Percentiles rank a stretch among this genome's conserved stretches.
Evolutionary conservation across 352 stramenopile genomes (phyloP).

Genomic region (Globisporangium apiculatum): DNA sequence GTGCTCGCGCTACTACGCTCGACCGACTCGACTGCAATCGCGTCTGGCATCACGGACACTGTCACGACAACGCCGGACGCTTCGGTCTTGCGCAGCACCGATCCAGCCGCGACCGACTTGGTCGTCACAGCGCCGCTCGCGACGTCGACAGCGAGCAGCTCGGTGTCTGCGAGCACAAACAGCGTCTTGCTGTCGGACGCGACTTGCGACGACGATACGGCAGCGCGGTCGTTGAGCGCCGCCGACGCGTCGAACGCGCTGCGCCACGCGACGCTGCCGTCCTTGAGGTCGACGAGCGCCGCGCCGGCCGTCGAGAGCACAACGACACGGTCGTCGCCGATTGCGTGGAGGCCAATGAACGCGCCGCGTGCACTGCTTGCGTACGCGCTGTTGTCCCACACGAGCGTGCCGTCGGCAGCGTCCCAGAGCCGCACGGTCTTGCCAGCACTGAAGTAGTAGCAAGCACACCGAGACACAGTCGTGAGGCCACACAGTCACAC

Average conservation of each 20-base stretch:
- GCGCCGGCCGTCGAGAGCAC: constrained; percentile 40
- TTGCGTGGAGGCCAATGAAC: constrained; percentile 35
- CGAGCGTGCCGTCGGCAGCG: constrained; percentile 37
- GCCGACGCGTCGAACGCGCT: constrained; percentile 25
- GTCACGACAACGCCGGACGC: constrained; percentile 8
- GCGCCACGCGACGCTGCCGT: constrained; percentile 39
- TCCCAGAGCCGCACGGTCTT: constrained; percentile 72
- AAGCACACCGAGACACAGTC: not conserved
- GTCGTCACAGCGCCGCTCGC: constrained; percentile 16
- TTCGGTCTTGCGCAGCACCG: constrained; percentile 14
- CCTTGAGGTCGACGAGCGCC: constrained; percentile 49
- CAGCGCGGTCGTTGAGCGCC: constrained; percentile 1
- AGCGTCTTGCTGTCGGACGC: constrained; percentile 36
- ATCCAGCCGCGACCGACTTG: constrained; percentile 1
- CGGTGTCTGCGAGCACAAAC: constrained; percentile 35
- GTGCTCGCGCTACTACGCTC: constrained; percentile 8
- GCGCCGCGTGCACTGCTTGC: constrained; percentile 12
- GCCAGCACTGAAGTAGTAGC: constrained; percentile 20
- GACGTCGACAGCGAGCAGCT: constrained; percentile 39
- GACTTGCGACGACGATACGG: constrained; percentile 25
- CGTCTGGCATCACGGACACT: constrained; percentile 11
- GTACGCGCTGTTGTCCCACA: constrained; percentile 57
- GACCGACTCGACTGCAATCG: constrained; percentile 11
- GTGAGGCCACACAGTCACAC: not conserved
- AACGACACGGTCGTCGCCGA: constrained; percentile 39